Evolutionary conservation across 1,284 basidiomycete genomes (phyloP), one percentile per base, ranked within the genome.

Genomic region (Trametes versicolor): DNA sequence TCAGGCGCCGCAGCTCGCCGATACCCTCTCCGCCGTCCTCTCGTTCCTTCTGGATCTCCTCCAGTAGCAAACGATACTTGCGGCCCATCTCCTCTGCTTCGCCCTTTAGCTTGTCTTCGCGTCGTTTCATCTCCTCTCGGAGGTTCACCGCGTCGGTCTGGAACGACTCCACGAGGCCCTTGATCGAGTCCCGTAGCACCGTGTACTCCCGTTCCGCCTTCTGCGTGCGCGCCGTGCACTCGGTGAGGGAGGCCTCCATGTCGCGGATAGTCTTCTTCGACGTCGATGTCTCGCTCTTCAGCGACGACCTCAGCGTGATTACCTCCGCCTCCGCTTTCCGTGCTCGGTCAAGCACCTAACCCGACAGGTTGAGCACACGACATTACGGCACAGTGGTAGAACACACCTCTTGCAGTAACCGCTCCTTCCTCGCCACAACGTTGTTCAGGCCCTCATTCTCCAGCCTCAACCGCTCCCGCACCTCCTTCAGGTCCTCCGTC

Each of bases 371-470:
- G 47, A 23, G 17, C 36, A 47, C 13, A 27, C 27, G 19, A n/a
- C 12, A 17, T 7, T 25, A n/a, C 12, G 32, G 13, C 48, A 0
- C 32, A 15, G 19, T 19, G 36, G 25, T 57, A 56, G n/a, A 41
- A 74, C 81, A 62, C 67, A 91, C 91, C 82, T 96, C 94, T 76
- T 93, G 90, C 64, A 95, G 78, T 61, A 95, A 74, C 63, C 95
- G 83, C 77, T 96, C 94, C 75, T 96, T 96, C 62, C 94, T 83
- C 29, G 92, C 87, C 12, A 96, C 89, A 19, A 95, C 93, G 70
- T 93, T 93, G 71, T 93, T 94, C 65, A 95, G 76, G 1, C 89
- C 89, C 75, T 96, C 94, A 73, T 94, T 95, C 78, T 96, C 95
- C 57, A 94, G 75, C 60, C 93, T 79, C 61, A 95, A 77, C 52